Evolutionary conservation across 2,329 filamentous ascomycete species (phyloP), one percentile per base, ranked within the genome.

Genomic region (Aspergillus fischeri): DNA sequence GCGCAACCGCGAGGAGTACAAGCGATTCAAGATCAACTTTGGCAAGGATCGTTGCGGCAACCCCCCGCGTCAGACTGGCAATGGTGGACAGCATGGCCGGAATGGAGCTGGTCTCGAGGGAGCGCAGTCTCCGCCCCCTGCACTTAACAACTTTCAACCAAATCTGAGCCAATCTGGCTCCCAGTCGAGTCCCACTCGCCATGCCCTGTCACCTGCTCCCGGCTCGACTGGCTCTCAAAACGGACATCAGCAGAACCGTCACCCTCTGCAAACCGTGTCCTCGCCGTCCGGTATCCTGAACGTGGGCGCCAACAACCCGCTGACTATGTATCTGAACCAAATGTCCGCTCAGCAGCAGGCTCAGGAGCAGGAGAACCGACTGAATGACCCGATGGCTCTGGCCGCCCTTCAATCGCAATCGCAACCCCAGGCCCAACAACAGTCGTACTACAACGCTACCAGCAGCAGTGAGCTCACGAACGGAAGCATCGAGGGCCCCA

Each of bases 21-120:
- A 87, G 77, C 88, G 94, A 68, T 99, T 99, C 86, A 99, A 99
- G 83, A 93, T 99, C 74, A 99, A 99, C 80, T 99, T 99, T 73
- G 94, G 94, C 76, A 99, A 99, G 80, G 94, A 99, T 73, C 87
- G 94, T 56, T 99, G 94, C 69, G 94, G 94, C 65, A 99, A 99
- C 78, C 89, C 94, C 53, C 94, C 94, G 48, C 88, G 94, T 59
- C 94, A 97, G 78, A 83, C 90, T 64, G 85, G 88, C 73, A 84
- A 81, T 63, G 80, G 81, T 64, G 79, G 88, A 64, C 80, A 82
- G 53, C 83, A 88, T 69, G 87, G 88, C 57, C 89, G 91, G 53
- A 85, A 77, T 78, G 65, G 83, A 78, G 68, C 68, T 57, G 68
- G 73, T n/a, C 65, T 78, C 20, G 83, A 85, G 56, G 81, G 80